Evolutionary conservation across 176 grass and related monocot species (phyloP).

Genomic region (Rhipidocladum racemiflorum): DNA sequence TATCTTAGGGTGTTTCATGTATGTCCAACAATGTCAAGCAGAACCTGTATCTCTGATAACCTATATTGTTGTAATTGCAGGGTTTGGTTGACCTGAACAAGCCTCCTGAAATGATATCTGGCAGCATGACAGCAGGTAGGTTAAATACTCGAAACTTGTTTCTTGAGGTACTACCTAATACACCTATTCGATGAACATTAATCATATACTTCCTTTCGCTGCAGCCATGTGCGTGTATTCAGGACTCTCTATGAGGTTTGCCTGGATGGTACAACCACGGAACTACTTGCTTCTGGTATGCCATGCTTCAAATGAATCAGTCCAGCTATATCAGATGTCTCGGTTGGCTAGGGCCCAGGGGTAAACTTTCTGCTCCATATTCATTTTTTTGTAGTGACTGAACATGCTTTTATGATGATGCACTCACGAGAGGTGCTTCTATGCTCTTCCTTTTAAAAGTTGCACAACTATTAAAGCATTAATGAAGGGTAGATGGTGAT

Average conservation of each 20-base stretch:
- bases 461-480: too few species aligned
- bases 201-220: constrained; percentile 15
- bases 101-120: constrained; percentile 81
- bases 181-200: neutral
- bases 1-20: too few species aligned
- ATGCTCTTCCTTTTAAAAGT: too few species aligned
- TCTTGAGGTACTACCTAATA: neutral
- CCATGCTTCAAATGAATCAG: constrained; percentile 72
- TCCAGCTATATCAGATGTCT: constrained; percentile 77
- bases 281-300: constrained; percentile 81
- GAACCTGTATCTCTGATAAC: neutral
- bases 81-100: constrained; percentile 75
- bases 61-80: constrained; percentile 35
- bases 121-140: constrained; percentile 81
- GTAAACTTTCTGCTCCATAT: constrained; percentile 32
- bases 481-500: too few species aligned
- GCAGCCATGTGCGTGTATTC: constrained; percentile 85
- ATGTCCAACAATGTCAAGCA: too few species aligned
- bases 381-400: neutral
- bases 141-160: neutral
- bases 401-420: neutral
- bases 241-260: constrained; percentile 80
- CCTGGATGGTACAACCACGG: constrained; percentile 84
- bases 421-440: too few species aligned
- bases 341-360: constrained; percentile 62